Conservation (phyloP, 139 green algal species). For the Chlorella vulgaris region DNA sequence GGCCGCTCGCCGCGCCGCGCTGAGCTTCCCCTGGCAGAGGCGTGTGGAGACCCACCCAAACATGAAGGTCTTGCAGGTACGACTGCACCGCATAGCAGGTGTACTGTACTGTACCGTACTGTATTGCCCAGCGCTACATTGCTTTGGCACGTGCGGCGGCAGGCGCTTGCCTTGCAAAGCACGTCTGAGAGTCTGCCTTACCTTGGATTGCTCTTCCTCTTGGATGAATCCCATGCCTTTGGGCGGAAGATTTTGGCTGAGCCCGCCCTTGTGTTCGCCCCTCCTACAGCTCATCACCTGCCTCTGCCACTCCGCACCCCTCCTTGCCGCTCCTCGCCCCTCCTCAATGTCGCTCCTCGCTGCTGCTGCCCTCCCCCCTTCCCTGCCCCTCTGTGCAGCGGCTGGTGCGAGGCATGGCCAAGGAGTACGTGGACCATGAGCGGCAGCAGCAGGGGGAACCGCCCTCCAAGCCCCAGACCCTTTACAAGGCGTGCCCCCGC, state of each 20-base stretch:
- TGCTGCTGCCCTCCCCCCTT: neutral
- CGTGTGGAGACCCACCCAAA: neutral
- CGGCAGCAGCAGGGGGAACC: neutral
- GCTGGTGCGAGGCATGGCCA: slow-evolving; percentile 5
- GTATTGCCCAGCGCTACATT: neutral
- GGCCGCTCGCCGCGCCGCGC: neutral
- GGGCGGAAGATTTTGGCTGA: too few species aligned
- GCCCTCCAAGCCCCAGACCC: neutral
- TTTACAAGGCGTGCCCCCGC: neutral
- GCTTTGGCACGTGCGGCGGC: too few species aligned
- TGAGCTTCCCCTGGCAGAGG: slow-evolving; percentile 24
- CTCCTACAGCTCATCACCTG: too few species aligned
- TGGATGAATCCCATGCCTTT: too few species aligned
- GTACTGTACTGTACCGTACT: neutral
- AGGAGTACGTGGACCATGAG: slow-evolving; percentile 25
- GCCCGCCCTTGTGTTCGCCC: too few species aligned
- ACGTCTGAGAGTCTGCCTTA: too few species aligned
- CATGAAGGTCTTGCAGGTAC: slow-evolving; percentile 6
- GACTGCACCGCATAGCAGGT: too few species aligned
- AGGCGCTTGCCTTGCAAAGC: too few species aligned
- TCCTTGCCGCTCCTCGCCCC: neutral
- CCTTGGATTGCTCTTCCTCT: too few species aligned
- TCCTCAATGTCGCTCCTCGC: neutral
- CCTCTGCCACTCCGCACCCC: too few species aligned
- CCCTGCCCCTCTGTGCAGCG: neutral